Conservation (phyloP, 345 rosid genomes). For the Jatropha curcas region DNA sequence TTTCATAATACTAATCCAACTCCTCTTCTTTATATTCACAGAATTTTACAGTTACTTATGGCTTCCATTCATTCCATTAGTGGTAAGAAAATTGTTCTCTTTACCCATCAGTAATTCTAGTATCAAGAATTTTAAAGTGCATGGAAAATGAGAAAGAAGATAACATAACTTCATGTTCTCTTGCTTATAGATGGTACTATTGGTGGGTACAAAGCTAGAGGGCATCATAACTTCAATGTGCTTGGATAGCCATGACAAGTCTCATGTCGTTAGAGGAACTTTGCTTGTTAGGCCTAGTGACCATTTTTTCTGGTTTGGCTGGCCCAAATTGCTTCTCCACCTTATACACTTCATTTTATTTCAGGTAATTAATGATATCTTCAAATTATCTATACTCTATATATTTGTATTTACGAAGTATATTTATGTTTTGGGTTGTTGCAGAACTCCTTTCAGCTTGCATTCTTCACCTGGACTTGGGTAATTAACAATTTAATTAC, state of each 20-base stretch:
- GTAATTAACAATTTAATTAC: constrained; percentile 38
- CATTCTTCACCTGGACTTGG: constrained; percentile 90
- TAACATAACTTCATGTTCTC: too few relatives aligned
- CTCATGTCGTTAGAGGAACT: constrained; percentile 54
- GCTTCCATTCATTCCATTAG: constrained; percentile 79
- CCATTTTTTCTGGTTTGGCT: constrained; percentile 56
- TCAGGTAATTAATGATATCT: constrained; percentile 40
- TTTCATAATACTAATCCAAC: neutral
- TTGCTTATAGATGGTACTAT: constrained; percentile 44
- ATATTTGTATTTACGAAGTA: neutral
- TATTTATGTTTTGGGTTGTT: neutral
- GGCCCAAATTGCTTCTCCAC: constrained; percentile 55
- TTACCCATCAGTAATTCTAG: too few relatives aligned
- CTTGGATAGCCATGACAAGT: constrained; percentile 47
- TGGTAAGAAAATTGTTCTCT: constrained; percentile 43
- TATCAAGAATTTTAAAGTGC: neutral
- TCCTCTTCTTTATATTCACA: constrained; percentile 29
- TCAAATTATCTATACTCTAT: too few relatives aligned
- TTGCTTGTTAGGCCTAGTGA: constrained; percentile 65
- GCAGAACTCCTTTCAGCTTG: constrained; percentile 88
- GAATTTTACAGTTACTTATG: constrained; percentile 60
- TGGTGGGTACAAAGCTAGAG: constrained; percentile 60
- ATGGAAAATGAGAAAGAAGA: neutral
- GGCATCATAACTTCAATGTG: constrained; percentile 59
- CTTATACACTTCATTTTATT: constrained; percentile 56